phyloP scores from a whole-genome alignment of 345 rosid species.

The Pistacia vera region DNA sequence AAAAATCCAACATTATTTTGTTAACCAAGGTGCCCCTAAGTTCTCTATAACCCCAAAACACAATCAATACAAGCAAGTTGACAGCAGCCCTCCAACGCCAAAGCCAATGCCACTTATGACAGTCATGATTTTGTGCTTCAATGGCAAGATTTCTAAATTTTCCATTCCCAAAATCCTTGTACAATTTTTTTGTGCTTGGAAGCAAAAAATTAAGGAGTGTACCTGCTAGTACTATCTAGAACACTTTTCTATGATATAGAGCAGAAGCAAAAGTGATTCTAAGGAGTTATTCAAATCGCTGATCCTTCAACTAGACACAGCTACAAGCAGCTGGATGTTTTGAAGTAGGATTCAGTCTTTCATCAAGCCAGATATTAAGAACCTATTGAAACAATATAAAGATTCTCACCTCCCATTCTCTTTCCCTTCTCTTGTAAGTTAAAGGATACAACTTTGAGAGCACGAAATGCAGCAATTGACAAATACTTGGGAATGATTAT shows the following conservation, averaged over 20 bases:
- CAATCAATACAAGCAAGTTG: slow-evolving; percentile 8
- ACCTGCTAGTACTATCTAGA: background rate
- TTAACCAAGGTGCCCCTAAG: background rate
- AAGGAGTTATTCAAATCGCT: background rate
- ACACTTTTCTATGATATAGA: background rate
- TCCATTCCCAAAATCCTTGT: background rate
- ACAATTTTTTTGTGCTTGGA: background rate
- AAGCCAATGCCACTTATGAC: no score
- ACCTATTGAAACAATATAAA: background rate
- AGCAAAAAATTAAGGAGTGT: background rate
- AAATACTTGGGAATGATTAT: slow-evolving; percentile 40
- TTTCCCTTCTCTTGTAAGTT: slow-evolving; percentile 33
- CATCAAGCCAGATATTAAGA: background rate
- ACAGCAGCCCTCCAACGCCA: background rate
- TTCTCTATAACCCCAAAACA: background rate
- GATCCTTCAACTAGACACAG: background rate
- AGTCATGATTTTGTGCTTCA: background rate
- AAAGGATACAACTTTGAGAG: slow-evolving; percentile 39
- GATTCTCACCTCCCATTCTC: slow-evolving; percentile 33
- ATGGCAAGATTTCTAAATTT: background rate
- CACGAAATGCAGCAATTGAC: slow-evolving; percentile 38
- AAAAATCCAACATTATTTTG: no score
- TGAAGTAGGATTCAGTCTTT: background rate
- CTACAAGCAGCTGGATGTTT: background rate
- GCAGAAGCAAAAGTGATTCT: background rate